A percentile compares a stretch with the other conserved stretches of the same genome.
These are phyloP conservation scores for Pseudoperonospora humuli DNA, from an alignment of 352 stramenopile species.

Conservation along the genomic window DNA sequence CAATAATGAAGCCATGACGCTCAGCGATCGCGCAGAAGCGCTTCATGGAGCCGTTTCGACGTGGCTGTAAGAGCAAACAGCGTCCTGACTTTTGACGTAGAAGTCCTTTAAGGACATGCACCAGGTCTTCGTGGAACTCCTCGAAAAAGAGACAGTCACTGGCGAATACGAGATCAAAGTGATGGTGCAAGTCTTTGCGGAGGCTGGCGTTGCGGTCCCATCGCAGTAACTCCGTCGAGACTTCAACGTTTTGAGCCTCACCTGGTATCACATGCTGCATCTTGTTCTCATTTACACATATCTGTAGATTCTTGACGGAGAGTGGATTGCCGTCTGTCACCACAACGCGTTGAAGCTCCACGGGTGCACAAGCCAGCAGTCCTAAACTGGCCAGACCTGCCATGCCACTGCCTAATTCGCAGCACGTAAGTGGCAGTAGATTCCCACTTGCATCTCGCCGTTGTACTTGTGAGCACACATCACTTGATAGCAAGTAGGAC, in stretches of 20 bases:
- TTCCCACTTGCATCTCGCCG: background rate
- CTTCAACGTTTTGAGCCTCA: background rate
- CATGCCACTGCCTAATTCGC: constrained; percentile 75
- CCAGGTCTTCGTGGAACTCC: constrained; percentile 75
- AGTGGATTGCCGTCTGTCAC: constrained; percentile 73
- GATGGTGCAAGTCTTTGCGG: constrained; percentile 21
- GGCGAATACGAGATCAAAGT: constrained; percentile 76
- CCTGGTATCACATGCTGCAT: constrained; percentile 13
- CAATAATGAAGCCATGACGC: constrained; percentile 29
- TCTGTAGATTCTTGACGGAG: constrained; percentile 54
- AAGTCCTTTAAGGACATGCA: constrained; percentile 53
- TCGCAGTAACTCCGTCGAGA: constrained; percentile 42
- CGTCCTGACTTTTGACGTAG: constrained; percentile 31
- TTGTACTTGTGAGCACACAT: constrained; percentile 24
- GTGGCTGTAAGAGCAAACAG: constrained; percentile 72
- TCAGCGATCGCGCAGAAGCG: constrained; percentile 51
- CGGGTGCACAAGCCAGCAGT: constrained; percentile 38
- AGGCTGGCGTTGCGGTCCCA: constrained; percentile 50
- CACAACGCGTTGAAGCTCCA: constrained; percentile 36
- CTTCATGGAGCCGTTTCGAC: constrained; percentile 66
- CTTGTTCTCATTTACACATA: constrained; percentile 54
- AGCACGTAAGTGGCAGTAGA: constrained; percentile 31
- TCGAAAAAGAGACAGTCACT: constrained; percentile 86
- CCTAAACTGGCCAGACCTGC: constrained; percentile 59
- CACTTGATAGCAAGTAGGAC: constrained; percentile 43